Conservation (phyloP, 768 basidiomycete species). For the Lactarius sp. region DNA sequence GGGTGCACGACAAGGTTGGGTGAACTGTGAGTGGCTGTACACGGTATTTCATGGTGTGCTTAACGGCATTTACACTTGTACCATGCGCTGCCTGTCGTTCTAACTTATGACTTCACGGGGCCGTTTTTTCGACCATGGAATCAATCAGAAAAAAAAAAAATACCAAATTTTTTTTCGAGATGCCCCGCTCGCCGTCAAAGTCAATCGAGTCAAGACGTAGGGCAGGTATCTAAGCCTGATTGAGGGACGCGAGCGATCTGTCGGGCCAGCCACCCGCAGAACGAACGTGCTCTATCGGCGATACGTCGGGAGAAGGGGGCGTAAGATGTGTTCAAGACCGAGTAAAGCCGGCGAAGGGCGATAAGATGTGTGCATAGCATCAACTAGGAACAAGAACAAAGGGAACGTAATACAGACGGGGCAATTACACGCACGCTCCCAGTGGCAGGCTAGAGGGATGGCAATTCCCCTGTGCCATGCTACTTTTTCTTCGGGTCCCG, state of each 20-base stretch:
- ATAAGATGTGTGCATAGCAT: slow-evolving; percentile 7
- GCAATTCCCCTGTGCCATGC: background rate
- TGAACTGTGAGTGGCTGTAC: background rate
- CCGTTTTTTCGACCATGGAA: no score
- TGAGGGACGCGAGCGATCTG: background rate
- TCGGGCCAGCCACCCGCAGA: background rate
- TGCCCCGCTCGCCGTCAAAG: background rate
- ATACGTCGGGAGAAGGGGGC: background rate
- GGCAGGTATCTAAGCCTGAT: background rate
- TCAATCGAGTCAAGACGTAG: background rate
- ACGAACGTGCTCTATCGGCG: background rate
- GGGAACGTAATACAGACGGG: background rate
- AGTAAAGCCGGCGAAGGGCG: background rate
- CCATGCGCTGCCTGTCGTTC: background rate
- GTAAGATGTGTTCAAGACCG: no score
- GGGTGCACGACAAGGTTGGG: background rate
- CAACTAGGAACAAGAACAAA: background rate
- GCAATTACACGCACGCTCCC: background rate
- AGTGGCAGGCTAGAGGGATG: background rate
- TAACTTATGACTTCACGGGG: background rate
- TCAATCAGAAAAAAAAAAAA: background rate
- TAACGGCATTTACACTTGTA: background rate
- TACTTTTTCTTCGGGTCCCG: slow-evolving; percentile 71
- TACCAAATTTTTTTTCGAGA: background rate
- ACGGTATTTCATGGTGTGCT: background rate